phyloP scores from a whole-genome alignment of 2,329 filamentous ascomycete species.

The Drechslerella stenobrocha region DNA sequence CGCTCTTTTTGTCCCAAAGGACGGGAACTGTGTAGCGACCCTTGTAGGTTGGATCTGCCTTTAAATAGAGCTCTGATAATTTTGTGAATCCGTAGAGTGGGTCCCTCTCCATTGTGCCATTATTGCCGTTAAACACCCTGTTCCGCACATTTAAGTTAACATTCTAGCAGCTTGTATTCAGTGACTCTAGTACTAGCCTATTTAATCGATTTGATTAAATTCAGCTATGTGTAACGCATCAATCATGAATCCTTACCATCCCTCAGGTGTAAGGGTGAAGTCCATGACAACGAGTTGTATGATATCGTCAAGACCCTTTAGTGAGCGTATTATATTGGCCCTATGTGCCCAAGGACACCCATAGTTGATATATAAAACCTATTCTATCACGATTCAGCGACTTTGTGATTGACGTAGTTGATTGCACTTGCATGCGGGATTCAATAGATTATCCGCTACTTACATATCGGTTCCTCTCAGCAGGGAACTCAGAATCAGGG shows the following conservation, averaged over 20 bases:
- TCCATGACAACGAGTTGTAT: slow-evolving; percentile 36
- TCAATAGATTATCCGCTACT: too few species aligned
- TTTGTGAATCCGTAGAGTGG: slow-evolving; percentile 73
- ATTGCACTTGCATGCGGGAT: too few species aligned
- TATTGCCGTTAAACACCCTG: slow-evolving; percentile 39
- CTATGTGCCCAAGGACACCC: slow-evolving; percentile 43
- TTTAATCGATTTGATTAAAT: too few species aligned
- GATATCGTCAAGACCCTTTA: slow-evolving; percentile 36
- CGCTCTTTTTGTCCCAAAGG: slow-evolving; percentile 75
- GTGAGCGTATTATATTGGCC: slow-evolving; percentile 31
- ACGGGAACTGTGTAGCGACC: slow-evolving; percentile 87
- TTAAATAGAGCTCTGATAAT: slow-evolving; percentile 78
- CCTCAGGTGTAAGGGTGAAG: slow-evolving; percentile 37
- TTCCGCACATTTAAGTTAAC: neutral
- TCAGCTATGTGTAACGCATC: neutral
- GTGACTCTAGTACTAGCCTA: too few species aligned
- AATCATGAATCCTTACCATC: slow-evolving; percentile 14
- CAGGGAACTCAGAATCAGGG: slow-evolving; percentile 31
- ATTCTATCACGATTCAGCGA: too few species aligned
- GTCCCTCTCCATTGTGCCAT: slow-evolving; percentile 56
- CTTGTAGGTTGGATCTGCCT: slow-evolving; percentile 69
- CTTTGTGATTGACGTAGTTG: too few species aligned
- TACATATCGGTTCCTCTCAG: slow-evolving; percentile 42
- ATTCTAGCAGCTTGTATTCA: too few species aligned
- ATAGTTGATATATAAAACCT: slow-evolving; percentile 42